Percentiles rank a stretch among this genome's conserved stretches.
These are phyloP conservation scores for Albifimbria verrucaria DNA, from an alignment of 2,329 filamentous ascomycete species.

Conservation along the genomic window DNA sequence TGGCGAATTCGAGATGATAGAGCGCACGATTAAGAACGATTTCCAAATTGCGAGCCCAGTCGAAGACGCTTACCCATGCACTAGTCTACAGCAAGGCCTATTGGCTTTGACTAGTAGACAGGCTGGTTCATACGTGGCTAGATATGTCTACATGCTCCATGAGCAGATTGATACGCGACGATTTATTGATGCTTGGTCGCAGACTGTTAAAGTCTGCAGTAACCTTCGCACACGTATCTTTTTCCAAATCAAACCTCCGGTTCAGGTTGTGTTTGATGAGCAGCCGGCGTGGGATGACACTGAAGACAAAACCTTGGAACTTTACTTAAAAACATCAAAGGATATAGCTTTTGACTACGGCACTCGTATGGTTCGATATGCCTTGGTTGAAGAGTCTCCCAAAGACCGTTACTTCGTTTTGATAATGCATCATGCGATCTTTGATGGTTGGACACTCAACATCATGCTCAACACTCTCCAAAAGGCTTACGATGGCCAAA, in stretches of 20 bases:
- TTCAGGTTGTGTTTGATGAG: constrained; percentile 5
- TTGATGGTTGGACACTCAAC: constrained; percentile 51
- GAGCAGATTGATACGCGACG: constrained; percentile 10
- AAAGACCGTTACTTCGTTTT: constrained; percentile 14
- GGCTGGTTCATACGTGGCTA: constrained; percentile 27
- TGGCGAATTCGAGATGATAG: neutral
- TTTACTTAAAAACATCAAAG: no score
- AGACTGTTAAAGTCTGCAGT: constrained; percentile 1
- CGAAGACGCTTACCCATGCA: constrained; percentile 3
- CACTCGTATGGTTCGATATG: neutral
- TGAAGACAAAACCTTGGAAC: neutral
- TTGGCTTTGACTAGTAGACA: constrained; percentile 27
- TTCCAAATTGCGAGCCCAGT: neutral
- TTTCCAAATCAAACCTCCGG: neutral
- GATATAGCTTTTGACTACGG: no score
- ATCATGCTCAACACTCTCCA: constrained; percentile 18
- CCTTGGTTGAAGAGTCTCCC: neutral
- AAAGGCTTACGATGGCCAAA: neutral
- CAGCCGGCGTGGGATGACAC: neutral
- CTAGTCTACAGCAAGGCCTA: constrained; percentile 17
- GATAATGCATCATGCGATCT: constrained; percentile 38
- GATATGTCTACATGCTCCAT: constrained; percentile 5
- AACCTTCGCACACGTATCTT: constrained; percentile 8
- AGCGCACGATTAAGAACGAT: neutral
- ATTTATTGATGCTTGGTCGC: constrained; percentile 24